Base-by-base conservation (phyloP, 1,284 basidiomycete genomes). In the Cerioporus squamosus region DNA sequence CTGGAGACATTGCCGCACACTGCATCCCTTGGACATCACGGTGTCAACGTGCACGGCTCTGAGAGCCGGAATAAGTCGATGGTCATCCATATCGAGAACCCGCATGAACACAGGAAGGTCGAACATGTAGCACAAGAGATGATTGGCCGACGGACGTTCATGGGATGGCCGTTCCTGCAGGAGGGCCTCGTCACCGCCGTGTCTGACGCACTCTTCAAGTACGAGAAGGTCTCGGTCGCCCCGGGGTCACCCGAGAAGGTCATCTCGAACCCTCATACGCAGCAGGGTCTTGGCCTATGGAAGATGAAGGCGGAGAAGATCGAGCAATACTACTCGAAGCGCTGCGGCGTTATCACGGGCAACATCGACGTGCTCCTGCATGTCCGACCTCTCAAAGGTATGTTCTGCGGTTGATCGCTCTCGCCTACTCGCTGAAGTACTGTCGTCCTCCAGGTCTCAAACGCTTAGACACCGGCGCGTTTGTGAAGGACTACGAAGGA, bases 401-500 rank as follows among this genome's bases (percentile, higher is more conserved):
- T 18, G 49, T 42, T 15, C 5, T 51, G 55, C 80, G 61, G 20
- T 14, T 46, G 31, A 39, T 49, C 20, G 39, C 17, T 64, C 44
- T 5, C 40, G 6, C 6, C 29, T 40, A 59, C 18, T 44, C 24
- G 36, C 49, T 51, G 22, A 26, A 48, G 63, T 40, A 60, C 36
- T 5, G 26, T 18, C 42, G n/a, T 39, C 53, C 17, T 39, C 66
- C 45, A 91, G 94, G 95, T 31, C 77, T 99, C 65, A 95, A 92
- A 74, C 88, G 94, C 15, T 76, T 96, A 39, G 94, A 98, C 60
- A 87, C 85, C 24, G 97, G 94, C 12, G 92, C 96, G 0, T 85
- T 98, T 60, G 85, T 98, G 63, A 99, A 99, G 75, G 95, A 99
- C 67, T 99, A 97, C 70, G 95, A 97, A 68, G 86, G 79, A 0